phyloP scores from a whole-genome alignment of 2,329 filamentous ascomycete genomes.

The Phaeosphaeriaceae sp. region DNA sequence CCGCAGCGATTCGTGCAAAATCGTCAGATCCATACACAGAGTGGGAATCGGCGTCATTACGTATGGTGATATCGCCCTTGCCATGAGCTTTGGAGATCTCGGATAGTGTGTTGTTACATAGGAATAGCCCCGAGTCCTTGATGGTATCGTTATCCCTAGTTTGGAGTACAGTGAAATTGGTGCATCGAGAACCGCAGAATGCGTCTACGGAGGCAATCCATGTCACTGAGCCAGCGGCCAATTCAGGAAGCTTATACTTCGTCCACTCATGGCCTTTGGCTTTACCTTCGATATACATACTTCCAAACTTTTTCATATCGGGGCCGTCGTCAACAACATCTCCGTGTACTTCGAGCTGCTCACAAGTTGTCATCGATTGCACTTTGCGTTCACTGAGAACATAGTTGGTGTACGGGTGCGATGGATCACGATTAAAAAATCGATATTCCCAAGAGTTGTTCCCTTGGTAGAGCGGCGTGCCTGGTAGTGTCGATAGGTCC shows the following conservation, averaged over 20 bases:
- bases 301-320: background rate
- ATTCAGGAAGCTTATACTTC: conserved; percentile 19
- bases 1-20: conserved; percentile 38
- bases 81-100: conserved; percentile 10
- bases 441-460: conserved; percentile 33
- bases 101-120: conserved; percentile 35
- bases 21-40: conserved; percentile 35
- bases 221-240: conserved; percentile 25
- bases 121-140: conserved; percentile 27
- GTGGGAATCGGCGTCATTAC: conserved; percentile 14
- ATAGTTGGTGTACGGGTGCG: conserved; percentile 37
- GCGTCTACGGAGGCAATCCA: conserved; percentile 30
- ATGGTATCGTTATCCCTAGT: conserved; percentile 9
- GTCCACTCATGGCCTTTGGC: conserved; percentile 18
- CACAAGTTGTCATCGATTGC: conserved; percentile 26
- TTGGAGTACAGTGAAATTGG: conserved; percentile 43
- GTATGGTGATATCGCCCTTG: conserved; percentile 28
- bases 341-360: conserved; percentile 20
- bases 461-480: conserved; percentile 35
- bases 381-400: conserved; percentile 32
- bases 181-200: conserved; percentile 40
- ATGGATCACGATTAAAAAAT: conserved; percentile 43
- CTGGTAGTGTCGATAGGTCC: conserved; percentile 28
- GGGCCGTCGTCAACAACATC: conserved; percentile 1
- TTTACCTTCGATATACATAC: conserved; percentile 22